Base-by-base conservation (phyloP, 208 protist species). In the Crithidia brevicula region DNA sequence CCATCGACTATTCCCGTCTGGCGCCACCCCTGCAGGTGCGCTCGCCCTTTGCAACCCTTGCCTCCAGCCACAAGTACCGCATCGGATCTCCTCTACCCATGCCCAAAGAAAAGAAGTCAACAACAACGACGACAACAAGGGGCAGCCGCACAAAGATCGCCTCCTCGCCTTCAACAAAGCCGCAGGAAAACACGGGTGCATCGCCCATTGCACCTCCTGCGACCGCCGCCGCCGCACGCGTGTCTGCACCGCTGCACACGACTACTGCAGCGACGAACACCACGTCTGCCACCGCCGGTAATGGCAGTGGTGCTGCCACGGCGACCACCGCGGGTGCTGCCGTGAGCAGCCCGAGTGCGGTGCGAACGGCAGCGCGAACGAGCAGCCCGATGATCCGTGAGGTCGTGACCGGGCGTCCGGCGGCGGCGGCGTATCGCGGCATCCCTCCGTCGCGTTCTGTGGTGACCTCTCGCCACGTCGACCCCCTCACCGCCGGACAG, bases 71-170 rank as follows among this genome's bases (percentile, higher is more conserved):
- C 69, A 87, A 88, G 64, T 90, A 89, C 72, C 83, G 89, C 38
- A 95, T 92, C 43, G 89, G 89, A 1, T 95, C 89, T 3, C 89
- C 89, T n/a, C 77, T 92, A 34, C 89, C 89, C 13, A 40, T 79
- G 20, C 30, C 68, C 15, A 89, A 82, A 63, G 72, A 81, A 15
- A 74, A 78, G 38, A 82, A 81, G 53, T 67, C 61, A 30, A 75
- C 53, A 20, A 16, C 20, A 13, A 80, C 75, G 45, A 65, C 61
- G 31, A 72, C 61, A n/a, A 16, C 23, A 28, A 66, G 65, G 8
- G 59, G 28, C 7, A 46, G 30, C 33, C 58, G 66, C 27, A 68
- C 66, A 6, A 47, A 68, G 11, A 67, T 77, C 22, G 15, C 54
- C 10, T 77, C 75, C 13, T 81, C 58, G 7, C 34, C 77, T 8